Base-by-base conservation (phyloP, 202 grass and related monocot genomes). In the Setaria italica region DNA sequence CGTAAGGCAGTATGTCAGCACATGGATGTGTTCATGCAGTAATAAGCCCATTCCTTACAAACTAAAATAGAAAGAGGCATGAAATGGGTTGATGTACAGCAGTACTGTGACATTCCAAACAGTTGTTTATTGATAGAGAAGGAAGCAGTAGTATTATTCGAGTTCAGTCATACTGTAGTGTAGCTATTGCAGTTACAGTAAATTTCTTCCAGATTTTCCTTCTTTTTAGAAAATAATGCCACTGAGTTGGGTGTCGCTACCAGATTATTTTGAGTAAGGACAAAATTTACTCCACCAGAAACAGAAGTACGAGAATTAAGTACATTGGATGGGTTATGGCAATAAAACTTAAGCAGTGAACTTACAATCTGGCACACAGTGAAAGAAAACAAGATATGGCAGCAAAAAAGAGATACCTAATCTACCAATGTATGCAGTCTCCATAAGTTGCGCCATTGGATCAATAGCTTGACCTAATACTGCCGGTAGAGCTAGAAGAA, bases 391-490 rank as follows among this genome's bases (percentile, higher is more conserved):
- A 85, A n/a, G n/a, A 64, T 57, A 62, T 70, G 72, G 17, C 3
- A 50, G 33, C 33, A 80, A 2, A 68, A 32, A 90, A 55, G 32
- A 42, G 79, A 29, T 82, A 98, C 95, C 91, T 92, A 98, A 90
- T 98, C 91, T 90, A 42, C 91, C 93, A 64, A 98, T 88, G 62
- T 95, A 95, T 59, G 90, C 95, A 68, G 95, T 95, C 89, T 98
- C 95, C 95, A 98, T 94, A 82, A 98, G 78, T 70, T 95, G 93
- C 1, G 91, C 93, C 62, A 95, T 82, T 41, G 95, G 95, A 81
- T 98, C 91, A 72, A 98, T 94, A 75, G 93, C 95, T 79, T 98
- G 95, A 37, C 89, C 90, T 53, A 98, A 4, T 50, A 98, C 84
- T 76, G 95, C 93, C 34, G 91, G 95, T 78, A 98, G 88, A 82